phyloP scores from a whole-genome alignment of 202 grass and related monocot species.

The Digitaria exilis region DNA sequence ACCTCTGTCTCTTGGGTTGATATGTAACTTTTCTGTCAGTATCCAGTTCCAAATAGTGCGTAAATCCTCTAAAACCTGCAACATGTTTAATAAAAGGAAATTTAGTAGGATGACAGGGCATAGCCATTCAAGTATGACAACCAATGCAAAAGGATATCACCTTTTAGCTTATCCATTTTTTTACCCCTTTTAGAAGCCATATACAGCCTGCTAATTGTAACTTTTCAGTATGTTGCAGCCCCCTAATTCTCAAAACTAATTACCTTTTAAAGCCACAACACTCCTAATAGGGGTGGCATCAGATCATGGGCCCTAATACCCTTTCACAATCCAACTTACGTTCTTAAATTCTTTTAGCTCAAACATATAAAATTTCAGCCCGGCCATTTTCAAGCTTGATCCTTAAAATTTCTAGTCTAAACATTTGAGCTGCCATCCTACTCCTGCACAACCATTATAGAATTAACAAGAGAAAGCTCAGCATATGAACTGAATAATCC shows the following conservation, averaged over 20 bases:
- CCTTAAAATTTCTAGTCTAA: too few relatives aligned
- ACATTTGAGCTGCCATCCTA: too few relatives aligned
- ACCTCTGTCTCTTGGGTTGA: constrained; percentile 68
- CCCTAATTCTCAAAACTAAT: background rate
- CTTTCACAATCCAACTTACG: too few relatives aligned
- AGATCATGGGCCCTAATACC: too few relatives aligned
- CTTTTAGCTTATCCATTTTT: background rate
- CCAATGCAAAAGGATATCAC: background rate
- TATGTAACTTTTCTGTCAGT: constrained; percentile 87
- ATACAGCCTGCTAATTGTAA: background rate
- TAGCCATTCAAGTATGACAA: too few relatives aligned
- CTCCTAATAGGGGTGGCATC: background rate
- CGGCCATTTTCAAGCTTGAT: too few relatives aligned
- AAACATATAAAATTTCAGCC: too few relatives aligned
- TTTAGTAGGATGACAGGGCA: background rate
- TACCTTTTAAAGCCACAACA: constrained; percentile 24
- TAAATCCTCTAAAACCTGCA: constrained; percentile 89
- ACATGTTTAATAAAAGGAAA: background rate
- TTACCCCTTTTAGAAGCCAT: background rate
- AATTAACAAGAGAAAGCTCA: background rate
- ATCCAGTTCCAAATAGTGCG: constrained; percentile 89
- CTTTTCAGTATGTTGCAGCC: constrained; percentile 4
- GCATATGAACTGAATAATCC: constrained; percentile 18
- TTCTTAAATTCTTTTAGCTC: too few relatives aligned
- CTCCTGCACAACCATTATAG: background rate